Base-by-base conservation (phyloP, 768 basidiomycete genomes). In the Butyriboletus loyo region DNA sequence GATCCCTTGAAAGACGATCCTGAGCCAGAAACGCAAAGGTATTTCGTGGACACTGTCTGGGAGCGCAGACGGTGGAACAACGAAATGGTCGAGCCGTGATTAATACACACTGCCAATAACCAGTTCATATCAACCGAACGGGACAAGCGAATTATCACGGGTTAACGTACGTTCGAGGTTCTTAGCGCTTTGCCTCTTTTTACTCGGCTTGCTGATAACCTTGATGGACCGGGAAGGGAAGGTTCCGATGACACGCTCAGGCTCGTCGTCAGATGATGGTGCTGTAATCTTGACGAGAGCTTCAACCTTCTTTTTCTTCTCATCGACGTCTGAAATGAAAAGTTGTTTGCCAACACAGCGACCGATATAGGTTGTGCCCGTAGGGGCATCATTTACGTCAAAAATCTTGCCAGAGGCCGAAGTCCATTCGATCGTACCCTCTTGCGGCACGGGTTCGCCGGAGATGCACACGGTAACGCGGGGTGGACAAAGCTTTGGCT, bases 151-250 rank as follows among this genome's bases (percentile, higher is more conserved):
- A 60, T 50, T 45, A 54, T 39, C 25, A 49, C 17, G 30, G 40
- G 28, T 19, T 46, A 31, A 80, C 94, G 76, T 67, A 95, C 93
- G 74, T 69, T 97, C 91, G 17, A 92, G 80, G 62, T 92, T 93
- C 78, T 96, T 96, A 41, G 88, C 90, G 66, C 87, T 92, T 71
- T 92, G 88, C 61, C 92, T 81, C 80, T 97, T 97, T 79, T 98
- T 97, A 75, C 90, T 92, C 5, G 96, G 96, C 71, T 98, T 98
- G 73, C 89, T 92, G 73, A 98, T 98, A 64, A 98, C 92, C 71
- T 94, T 95, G 78, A 98, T 98, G n/a, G 94, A 86, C 41, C 89
- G 86, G 59, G 90, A 92, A 39, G 90, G 87, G 75, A 98, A 98
- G 19, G 83, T 81, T 21, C 95, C 95, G 60, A 98, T 84, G 32